Base-by-base conservation (phyloP, 1,284 basidiomycete species). In the Fomes fomentarius region DNA sequence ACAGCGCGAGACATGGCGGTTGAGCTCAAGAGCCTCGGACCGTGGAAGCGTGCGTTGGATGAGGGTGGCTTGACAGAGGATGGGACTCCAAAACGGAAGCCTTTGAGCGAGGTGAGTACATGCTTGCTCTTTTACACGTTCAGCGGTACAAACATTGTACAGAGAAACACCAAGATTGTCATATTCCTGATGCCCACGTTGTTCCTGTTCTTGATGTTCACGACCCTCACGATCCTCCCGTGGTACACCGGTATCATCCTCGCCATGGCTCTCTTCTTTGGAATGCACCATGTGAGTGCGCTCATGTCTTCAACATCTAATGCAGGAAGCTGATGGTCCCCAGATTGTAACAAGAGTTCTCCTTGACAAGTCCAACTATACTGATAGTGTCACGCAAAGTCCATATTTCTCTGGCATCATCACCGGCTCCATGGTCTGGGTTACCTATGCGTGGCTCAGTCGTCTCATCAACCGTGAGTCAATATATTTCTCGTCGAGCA, bases 381-480 rank as follows among this genome's bases (percentile, higher is more conserved):
- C 86, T 14, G 89, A 91, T 55, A 88, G 83, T 48, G 85, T 92
- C 38, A 86, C 81, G 47, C 80, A 84, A 60, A 89, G 87, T 58
- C 95, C 94, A 1, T 98, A 98, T 74, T 96, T 98, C 66, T 82
- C 93, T 1, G 90, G 93, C 11, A 93, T 99, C 60, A 96, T 99
- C 58, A 81, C 79, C 44, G 92, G 79, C 1, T 94, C 91, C 14
- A 82, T 98, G 66, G 71, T 94, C 30, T 96, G 94, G 92, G 93
- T 98, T 1, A 78, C 81, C 0, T 95, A 85, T 62, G 84, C 83
- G 47, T 98, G 94, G 94, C 72, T 84, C 7, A 87, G 88, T 3
- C 78, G 86, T 35, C 80, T 94, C 14, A 75, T 94, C 5, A 77
- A 81, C 68, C 82, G 89, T 92, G 67, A 52, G 81, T 73, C 40